phyloP scores from a whole-genome alignment of 2,329 filamentous ascomycete genomes.

The Endoconidiophora laricicola region DNA sequence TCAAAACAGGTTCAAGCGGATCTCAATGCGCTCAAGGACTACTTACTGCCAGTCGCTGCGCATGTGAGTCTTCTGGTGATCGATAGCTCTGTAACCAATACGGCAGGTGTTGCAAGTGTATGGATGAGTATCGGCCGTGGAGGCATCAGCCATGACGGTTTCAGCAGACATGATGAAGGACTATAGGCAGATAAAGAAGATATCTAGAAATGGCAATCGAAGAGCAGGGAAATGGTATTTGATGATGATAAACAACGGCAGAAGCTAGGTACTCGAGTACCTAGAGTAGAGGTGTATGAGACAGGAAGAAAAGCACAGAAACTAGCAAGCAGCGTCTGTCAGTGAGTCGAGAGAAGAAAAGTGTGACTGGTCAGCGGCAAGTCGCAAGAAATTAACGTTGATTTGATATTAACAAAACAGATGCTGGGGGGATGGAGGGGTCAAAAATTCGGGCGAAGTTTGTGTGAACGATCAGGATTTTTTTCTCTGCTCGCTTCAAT shows the following conservation, averaged over 20 bases:
- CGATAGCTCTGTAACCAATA: slow-evolving; percentile 86
- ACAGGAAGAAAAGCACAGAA: not conserved
- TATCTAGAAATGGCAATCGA: not conserved
- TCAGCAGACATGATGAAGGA: slow-evolving; percentile 6
- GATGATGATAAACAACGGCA: not conserved
- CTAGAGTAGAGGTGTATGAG: no score
- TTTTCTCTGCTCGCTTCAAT: slow-evolving; percentile 1
- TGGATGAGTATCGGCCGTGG: slow-evolving; percentile 46
- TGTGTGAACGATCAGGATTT: slow-evolving; percentile 8
- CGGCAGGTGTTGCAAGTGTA: slow-evolving; percentile 98
- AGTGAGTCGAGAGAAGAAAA: not conserved
- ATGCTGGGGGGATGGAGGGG: slow-evolving; percentile 7
- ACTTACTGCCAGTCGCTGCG: slow-evolving; percentile 96
- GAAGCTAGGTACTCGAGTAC: no score
- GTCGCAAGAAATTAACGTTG: not conserved
- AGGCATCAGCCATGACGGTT: slow-evolving; percentile 13
- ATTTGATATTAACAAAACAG: slow-evolving; percentile 5
- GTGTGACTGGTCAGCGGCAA: not conserved
- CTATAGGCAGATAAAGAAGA: not conserved
- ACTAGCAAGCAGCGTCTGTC: no score
- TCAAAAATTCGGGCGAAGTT: slow-evolving; percentile 12
- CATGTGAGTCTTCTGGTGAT: slow-evolving; percentile 91
- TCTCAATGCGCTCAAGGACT: not conserved
- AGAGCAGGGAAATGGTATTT: not conserved
- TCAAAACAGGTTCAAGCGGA: not conserved